Evolutionary conservation across 1,284 basidiomycete genomes (phyloP).

Genomic region (Pseudozyma tsukubaensis): DNA sequence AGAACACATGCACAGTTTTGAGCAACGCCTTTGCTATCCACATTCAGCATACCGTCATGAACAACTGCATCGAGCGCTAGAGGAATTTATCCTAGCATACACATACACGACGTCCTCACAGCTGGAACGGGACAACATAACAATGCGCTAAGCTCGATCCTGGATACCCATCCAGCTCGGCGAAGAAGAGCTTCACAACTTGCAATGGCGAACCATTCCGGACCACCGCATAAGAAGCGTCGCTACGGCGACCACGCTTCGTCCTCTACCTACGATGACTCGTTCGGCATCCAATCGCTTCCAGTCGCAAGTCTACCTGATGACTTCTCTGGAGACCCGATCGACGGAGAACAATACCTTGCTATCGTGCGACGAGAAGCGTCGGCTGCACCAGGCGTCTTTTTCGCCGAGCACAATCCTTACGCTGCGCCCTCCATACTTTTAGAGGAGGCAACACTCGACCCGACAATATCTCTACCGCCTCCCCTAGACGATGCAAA

Average conservation of each 20-base stretch:
- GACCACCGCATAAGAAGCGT: constrained; percentile 24
- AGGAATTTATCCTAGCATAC: too few relatives aligned
- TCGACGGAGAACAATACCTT: constrained; percentile 61
- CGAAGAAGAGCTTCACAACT: too few relatives aligned
- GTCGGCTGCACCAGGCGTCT: constrained; percentile 32
- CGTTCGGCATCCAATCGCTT: constrained; percentile 52
- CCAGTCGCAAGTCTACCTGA: constrained; percentile 56
- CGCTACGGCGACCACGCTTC: constrained; percentile 6
- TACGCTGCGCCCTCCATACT: constrained; percentile 20
- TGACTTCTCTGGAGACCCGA: constrained; percentile 58
- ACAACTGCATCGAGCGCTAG: background rate
- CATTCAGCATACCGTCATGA: background rate
- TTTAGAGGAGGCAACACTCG: background rate
- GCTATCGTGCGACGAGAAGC: constrained; percentile 61
- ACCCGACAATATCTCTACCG: background rate
- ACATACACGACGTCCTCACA: too few relatives aligned
- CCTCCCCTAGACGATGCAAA: background rate
- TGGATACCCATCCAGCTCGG: background rate
- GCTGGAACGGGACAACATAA: too few relatives aligned
- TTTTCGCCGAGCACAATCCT: constrained; percentile 45
- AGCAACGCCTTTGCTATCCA: background rate
- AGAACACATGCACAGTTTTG: background rate
- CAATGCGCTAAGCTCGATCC: background rate
- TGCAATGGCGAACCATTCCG: background rate
- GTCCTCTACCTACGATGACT: constrained; percentile 20